phyloP scores from a whole-genome alignment of 1,284 basidiomycete genomes.

The Cutaneotrichosporon sp. region DNA sequence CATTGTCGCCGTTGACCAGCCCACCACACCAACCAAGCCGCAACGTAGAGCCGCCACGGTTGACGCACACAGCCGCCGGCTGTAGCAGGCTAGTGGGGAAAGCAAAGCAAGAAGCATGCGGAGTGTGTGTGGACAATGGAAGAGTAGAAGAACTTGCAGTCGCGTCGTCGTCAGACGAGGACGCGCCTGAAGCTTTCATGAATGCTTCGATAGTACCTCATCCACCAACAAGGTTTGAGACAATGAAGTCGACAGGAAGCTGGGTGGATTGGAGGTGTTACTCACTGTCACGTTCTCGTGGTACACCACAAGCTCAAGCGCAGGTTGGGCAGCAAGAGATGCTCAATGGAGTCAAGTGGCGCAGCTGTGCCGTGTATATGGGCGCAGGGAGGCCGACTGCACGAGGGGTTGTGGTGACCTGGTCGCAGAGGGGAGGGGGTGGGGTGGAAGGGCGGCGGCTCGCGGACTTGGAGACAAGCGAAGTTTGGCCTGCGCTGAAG shows the following conservation, averaged over 20 bases:
- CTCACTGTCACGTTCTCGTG: constrained; percentile 3
- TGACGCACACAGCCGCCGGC: neutral
- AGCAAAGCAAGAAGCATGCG: neutral
- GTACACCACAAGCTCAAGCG: constrained; percentile 9
- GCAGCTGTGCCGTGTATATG: constrained; percentile 1
- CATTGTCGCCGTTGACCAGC: constrained; percentile 1
- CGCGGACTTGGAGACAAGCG: neutral
- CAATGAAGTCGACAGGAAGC: neutral
- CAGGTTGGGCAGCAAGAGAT: neutral
- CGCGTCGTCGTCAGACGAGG: neutral
- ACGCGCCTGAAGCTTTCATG: neutral
- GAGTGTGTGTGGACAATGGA: neutral
- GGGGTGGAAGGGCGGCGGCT: neutral
- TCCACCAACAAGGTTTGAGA: constrained; percentile 1
- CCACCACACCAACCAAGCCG: neutral
- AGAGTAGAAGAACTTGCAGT: neutral
- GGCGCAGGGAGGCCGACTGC: neutral
- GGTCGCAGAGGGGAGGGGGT: too few species aligned
- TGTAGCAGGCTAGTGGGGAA: neutral
- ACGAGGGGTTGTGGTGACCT: neutral
- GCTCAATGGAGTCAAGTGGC: constrained; percentile 9
- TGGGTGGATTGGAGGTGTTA: neutral
- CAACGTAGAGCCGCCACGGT: neutral
- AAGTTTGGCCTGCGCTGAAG: neutral
- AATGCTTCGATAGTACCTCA: neutral